Conservation (phyloP, 176 grass and related monocot species). For the Pontederia paniculata region DNA sequence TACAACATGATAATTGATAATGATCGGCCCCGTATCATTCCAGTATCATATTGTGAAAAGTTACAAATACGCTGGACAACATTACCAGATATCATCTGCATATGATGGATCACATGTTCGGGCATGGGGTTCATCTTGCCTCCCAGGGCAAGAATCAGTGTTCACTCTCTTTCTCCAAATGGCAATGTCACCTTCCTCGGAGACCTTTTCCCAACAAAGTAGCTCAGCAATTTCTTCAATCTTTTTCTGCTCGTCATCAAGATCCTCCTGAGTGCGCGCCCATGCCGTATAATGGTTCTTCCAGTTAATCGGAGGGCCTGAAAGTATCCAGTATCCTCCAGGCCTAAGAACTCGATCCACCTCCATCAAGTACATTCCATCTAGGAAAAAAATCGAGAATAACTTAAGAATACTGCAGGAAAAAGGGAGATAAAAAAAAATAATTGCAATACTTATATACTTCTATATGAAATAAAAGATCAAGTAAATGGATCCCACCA, state of each 20-base stretch:
- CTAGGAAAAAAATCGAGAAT: too few species aligned
- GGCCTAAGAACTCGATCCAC: conserved; percentile 1
- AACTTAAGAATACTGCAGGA: too few species aligned
- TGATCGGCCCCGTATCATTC: background rate
- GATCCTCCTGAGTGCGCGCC: background rate
- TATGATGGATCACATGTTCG: background rate
- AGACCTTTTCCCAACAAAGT: conserved; percentile 5
- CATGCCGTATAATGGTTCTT: conserved; percentile 5
- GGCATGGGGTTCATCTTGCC: background rate
- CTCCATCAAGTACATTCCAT: conserved; percentile 5
- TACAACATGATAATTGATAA: too few species aligned
- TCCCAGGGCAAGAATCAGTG: background rate
- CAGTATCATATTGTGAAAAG: background rate
- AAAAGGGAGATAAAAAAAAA: too few species aligned
- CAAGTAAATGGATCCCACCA: too few species aligned
- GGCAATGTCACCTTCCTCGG: background rate
- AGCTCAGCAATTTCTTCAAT: conserved; percentile 7
- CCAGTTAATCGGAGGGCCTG: conserved; percentile 6
- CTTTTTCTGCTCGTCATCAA: conserved; percentile 7
- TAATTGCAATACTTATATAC: too few species aligned
- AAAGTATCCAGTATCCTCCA: conserved; percentile 1
- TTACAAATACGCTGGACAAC: background rate
- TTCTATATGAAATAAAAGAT: too few species aligned
- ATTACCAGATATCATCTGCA: conserved; percentile 6
- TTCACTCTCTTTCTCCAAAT: too few species aligned